Base-by-base conservation (phyloP, 495 filamentous ascomycete species). In the Astrothelium subdiscretum region DNA sequence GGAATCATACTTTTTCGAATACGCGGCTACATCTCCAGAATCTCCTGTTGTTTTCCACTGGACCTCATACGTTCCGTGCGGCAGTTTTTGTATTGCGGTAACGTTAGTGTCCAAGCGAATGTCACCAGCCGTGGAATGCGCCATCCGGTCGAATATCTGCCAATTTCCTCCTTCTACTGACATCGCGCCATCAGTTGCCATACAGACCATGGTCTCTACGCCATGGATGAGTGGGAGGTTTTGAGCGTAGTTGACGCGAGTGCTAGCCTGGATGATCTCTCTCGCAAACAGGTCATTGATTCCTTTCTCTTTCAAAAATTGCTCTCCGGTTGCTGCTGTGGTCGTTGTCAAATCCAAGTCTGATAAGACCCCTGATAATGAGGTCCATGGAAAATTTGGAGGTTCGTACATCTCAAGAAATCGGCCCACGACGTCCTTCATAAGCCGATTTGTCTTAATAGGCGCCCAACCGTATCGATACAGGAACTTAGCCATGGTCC, bases 211-310 rank as follows among this genome's bases (percentile, higher is more conserved):
- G 0, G 91, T 84, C 66, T 92, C 90, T 11, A 99, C 72, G 2
- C 90, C 95, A 68, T 99, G 92, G 32, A 97, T 94, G 51, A 85
- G 72, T 2, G 74, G 78, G 6, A 98, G 70, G 63, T 99, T 97
- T 65, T 92, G 89, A 0, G 87, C 94, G 75, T 97, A 97, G 70
- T 99, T 99, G 48, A 97, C 94, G 4, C 94, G 80, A 0, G 94
- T 97, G 65, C 85, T 71, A 18, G 94, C 90, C 75, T 97, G 95
- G 13, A 98, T 83, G 44, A 99, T 84, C 57, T 99, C 91, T 12
- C 83, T 83, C 1, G 88, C 75, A 69, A 95, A 99, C 11, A 73
- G 65, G 0, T 78, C 73, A 2, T 78, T 79, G 42, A 97, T 81
- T 4, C 78, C 78, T 67, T 92, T 94, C n/a, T 74, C 71, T 18